These are phyloP conservation scores for Neocatenulostroma microsporum DNA, from an alignment of 2,329 filamentous ascomycete species.

Conservation along the genomic window DNA sequence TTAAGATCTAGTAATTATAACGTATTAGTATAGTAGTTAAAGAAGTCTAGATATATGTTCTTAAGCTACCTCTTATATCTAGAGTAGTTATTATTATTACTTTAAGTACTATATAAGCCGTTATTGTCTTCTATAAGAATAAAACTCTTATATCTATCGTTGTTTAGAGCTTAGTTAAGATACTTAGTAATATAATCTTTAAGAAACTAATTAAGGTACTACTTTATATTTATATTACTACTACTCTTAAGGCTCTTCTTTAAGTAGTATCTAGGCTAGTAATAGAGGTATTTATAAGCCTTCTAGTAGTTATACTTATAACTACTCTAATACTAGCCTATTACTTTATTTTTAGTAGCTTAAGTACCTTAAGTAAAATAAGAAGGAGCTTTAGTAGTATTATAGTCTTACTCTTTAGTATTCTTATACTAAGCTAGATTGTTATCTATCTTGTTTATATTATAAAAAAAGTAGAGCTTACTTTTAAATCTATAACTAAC, in stretches of 20 bases:
- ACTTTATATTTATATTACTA: neutral
- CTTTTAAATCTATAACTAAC: neutral
- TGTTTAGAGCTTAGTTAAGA: no score
- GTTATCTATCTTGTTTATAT: neutral
- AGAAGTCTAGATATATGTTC: no score
- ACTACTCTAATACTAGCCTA: neutral
- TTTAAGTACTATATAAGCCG: no score
- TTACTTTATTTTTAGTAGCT: neutral
- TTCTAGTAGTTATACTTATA: neutral
- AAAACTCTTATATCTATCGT: no score
- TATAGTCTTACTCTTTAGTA: neutral
- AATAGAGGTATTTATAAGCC: neutral
- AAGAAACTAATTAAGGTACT: neutral
- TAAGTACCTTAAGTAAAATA: neutral
- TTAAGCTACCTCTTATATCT: no score
- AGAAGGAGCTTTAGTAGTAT: neutral
- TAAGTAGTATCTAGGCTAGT: neutral
- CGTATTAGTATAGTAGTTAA: no score
- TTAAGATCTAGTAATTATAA: no score
- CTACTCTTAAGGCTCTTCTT: neutral
- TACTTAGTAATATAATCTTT: no score
- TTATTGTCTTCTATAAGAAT: no score
- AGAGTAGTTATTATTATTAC: no score
- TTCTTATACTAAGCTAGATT: slow-evolving; percentile 1
- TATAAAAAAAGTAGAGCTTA: neutral